These are phyloP conservation scores for Luffa aegyptiaca DNA, from an alignment of 306 rosid species.

Conservation along the genomic window DNA sequence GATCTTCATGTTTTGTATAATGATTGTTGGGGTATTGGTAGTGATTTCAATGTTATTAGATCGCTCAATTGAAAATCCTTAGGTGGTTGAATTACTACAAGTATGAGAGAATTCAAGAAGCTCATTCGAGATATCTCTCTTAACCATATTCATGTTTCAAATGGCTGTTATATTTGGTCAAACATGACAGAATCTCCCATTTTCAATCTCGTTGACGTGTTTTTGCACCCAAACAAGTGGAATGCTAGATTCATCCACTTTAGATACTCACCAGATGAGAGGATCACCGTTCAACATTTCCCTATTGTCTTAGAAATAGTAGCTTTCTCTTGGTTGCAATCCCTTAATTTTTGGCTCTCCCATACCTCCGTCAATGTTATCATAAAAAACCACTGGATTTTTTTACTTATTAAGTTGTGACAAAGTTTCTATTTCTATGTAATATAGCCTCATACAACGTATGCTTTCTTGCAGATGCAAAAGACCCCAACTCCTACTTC, in stretches of 20 bases:
- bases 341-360: background rate
- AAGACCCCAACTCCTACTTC: slow-evolving; percentile 13
- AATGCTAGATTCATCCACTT: background rate
- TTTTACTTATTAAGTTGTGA: background rate
- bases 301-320: background rate
- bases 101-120: background rate
- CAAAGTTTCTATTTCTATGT: background rate
- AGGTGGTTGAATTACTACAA: background rate
- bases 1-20: background rate
- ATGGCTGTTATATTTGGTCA: background rate
- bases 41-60: background rate
- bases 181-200: background rate
- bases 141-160: background rate
- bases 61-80: background rate
- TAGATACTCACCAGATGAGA: background rate
- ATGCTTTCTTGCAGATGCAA: slow-evolving; percentile 26
- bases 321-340: background rate
- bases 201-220: background rate
- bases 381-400: background rate
- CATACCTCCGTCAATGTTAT: background rate
- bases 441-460: background rate
- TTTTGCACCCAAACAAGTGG: background rate
- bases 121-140: background rate
- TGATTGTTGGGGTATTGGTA: background rate
- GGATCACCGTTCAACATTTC: background rate